A percentile compares a stretch with the other conserved stretches of the same genome.
These are phyloP conservation scores for Glycine latifolia DNA, from an alignment of 306 rosid species.

Conservation along the genomic window DNA sequence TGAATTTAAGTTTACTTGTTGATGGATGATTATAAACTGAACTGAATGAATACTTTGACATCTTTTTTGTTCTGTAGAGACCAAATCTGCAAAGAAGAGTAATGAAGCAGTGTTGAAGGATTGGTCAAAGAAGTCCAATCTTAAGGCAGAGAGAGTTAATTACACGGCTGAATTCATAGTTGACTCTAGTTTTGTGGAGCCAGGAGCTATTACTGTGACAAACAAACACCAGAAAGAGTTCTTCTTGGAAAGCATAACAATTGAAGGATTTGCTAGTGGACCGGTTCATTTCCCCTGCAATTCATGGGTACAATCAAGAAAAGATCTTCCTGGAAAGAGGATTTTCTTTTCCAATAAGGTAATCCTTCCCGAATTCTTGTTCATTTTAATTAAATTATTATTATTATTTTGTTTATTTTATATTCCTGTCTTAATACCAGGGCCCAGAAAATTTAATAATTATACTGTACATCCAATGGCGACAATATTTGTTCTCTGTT, in stretches of 20 bases:
- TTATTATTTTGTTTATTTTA: neutral
- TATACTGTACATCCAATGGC: neutral
- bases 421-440: neutral
- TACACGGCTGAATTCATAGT: conserved; percentile 87
- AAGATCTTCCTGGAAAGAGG: conserved; percentile 77
- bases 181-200: conserved; percentile 74
- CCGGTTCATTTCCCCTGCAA: conserved; percentile 86
- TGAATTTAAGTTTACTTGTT: neutral
- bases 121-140: conserved; percentile 80
- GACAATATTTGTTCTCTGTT: neutral
- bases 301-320: conserved; percentile 90
- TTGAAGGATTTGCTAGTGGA: conserved; percentile 83
- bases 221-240: conserved; percentile 90
- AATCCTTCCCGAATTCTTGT: neutral
- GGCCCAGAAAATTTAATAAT: neutral
- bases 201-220: conserved; percentile 81
- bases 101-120: conserved; percentile 73
- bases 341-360: conserved; percentile 89
- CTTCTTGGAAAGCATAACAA: conserved; percentile 75
- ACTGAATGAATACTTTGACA: neutral
- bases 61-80: conserved; percentile 51
- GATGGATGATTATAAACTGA: neutral
- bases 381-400: neutral
- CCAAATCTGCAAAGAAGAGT: conserved; percentile 72
- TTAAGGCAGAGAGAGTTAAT: conserved; percentile 73